Percentiles rank a stretch among this genome's conserved stretches.
phyloP scores from a whole-genome alignment of 495 filamentous ascomycete species.

The Penicillium samsonianum region DNA sequence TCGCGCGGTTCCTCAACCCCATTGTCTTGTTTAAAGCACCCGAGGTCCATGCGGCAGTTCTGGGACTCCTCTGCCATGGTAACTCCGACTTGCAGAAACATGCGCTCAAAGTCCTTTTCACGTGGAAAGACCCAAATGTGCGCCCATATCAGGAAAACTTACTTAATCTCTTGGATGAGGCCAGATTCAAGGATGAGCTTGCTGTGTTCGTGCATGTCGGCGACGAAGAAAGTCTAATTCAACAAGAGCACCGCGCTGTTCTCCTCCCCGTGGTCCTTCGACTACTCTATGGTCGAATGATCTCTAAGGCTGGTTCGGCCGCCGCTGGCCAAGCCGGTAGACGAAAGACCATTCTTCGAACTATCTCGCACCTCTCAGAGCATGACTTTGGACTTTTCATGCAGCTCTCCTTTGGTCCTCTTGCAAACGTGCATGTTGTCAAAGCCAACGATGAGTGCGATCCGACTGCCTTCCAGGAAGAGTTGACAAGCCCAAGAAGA shows the following conservation, averaged over 20 bases:
- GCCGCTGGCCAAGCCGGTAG: constrained; percentile 54
- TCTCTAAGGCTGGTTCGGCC: constrained; percentile 70
- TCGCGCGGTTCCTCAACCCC: constrained; percentile 82
- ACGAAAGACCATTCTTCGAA: constrained; percentile 64
- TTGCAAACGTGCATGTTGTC: constrained; percentile 58
- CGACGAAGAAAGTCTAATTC: constrained; percentile 70
- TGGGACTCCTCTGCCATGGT: constrained; percentile 77
- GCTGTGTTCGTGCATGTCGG: constrained; percentile 75
- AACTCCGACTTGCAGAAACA: constrained; percentile 85
- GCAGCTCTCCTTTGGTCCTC: constrained; percentile 73
- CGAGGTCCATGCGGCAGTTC: constrained; percentile 72
- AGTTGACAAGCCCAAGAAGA: constrained; percentile 65
- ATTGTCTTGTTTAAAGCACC: constrained; percentile 74
- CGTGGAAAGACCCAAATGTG: constrained; percentile 80
- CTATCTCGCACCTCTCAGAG: constrained; percentile 59
- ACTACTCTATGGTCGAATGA: constrained; percentile 83
- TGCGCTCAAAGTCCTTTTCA: constrained; percentile 78
- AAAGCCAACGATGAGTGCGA: constrained; percentile 50
- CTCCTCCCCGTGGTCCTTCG: constrained; percentile 85
- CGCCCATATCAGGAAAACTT: constrained; percentile 83
- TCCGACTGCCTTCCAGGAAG: constrained; percentile 49
- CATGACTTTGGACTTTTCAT: constrained; percentile 77
- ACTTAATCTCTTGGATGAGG: constrained; percentile 85
- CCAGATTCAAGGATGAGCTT: constrained; percentile 88
- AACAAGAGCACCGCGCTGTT: constrained; percentile 65